phyloP scores from a whole-genome alignment of 176 grass and related monocot genomes.

The Melocanna baccifera region DNA sequence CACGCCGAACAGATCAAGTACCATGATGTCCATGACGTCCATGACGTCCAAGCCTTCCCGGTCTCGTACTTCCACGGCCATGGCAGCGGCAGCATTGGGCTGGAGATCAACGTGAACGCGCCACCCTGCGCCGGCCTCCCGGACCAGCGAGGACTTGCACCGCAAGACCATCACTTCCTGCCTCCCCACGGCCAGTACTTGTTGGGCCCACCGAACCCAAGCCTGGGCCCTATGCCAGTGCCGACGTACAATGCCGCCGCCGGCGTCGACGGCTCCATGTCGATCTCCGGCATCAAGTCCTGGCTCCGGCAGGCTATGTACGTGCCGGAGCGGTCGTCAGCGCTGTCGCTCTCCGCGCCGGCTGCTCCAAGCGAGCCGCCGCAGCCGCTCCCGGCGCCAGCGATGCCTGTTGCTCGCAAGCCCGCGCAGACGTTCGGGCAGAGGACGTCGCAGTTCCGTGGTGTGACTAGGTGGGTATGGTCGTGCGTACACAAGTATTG shows the following conservation, averaged over 20 bases:
- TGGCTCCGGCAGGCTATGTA: conserved; percentile 77
- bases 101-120: conserved; percentile 70
- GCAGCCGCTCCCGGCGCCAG: conserved; percentile 1
- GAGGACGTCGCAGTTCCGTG: conserved; percentile 84
- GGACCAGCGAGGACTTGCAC: neutral
- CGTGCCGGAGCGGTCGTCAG: conserved; percentile 36
- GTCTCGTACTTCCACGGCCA: conserved; percentile 40
- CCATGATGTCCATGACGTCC: conserved; percentile 24
- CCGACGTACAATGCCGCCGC: conserved; percentile 40
- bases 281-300: conserved; percentile 89
- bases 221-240: neutral
- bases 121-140: conserved; percentile 27
- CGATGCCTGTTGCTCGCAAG: conserved; percentile 42
- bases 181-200: conserved; percentile 25
- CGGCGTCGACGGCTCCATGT: conserved; percentile 45
- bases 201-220: conserved; percentile 13
- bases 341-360: conserved; percentile 44
- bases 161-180: conserved; percentile 20
- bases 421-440: conserved; percentile 75
- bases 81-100: conserved; percentile 23
- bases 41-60: conserved; percentile 24
- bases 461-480: conserved; percentile 62
- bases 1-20: conserved; percentile 24
- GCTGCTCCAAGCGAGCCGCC: conserved; percentile 5
- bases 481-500: neutral